Base-by-base conservation (phyloP, 257 asterid species). In the Nicotiana benthamiana region DNA sequence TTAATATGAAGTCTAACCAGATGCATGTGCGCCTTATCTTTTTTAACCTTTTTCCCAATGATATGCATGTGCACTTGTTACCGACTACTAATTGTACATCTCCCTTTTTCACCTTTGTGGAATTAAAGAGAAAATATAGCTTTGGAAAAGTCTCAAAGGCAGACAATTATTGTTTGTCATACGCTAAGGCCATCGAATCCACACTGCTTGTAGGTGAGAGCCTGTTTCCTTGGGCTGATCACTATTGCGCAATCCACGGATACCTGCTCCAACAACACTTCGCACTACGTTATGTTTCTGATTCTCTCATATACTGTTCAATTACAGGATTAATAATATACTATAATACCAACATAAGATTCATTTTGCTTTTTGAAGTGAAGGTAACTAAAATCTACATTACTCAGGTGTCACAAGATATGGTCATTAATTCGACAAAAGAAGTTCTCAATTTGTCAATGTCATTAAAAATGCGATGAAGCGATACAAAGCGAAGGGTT, bases 181-280 rank as follows among this genome's bases (percentile, higher is more conserved):
- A 96, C 98, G 85, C 93, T 92, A n/a, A 96, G 89, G 22, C 99
- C 99, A 85, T 96, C 98, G 62, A 96, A 90, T 66, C 95, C 97
- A 84, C 99, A 96, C 83, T 87, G 95, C 87, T 94, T 94, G 86
- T 79, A 81, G 18, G 91, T 89, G 79, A 95, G 80, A 17, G 96
- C 83, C 76, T 92, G 99, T 88, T 89, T 95, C 74, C 91, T 91
- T 34, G 97, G 99, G 79, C 99, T 95, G 64, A 95, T 91, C 54
- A 84, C 97, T 79, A 95, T 85, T 46, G 88, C 80, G 82, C 99
- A 96, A 85, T 94, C 98, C 87, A 96, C 97, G 3, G 93, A 90
- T 68, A 84, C 99, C 98, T 95, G 94, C 77, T 51, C 46, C 53
- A 66, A 15, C 40, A 40, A 72, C 40, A 40, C 46, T 72, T 72